phyloP scores from a whole-genome alignment of 306 rosid genomes.

The Inga leiocalycina region DNA sequence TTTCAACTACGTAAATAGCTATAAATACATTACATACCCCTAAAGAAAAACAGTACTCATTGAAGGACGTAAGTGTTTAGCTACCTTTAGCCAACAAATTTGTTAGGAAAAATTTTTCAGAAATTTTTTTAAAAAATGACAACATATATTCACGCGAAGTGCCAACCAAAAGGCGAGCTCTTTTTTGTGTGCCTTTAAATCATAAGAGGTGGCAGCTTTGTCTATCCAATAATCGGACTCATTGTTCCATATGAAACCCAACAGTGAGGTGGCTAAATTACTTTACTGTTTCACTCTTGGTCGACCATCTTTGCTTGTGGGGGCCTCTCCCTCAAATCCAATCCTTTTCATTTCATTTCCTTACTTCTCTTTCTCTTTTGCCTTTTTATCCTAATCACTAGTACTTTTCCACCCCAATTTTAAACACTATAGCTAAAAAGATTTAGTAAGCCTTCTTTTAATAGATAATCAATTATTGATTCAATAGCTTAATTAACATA shows the following conservation, averaged over 20 bases:
- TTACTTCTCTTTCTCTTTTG: neutral
- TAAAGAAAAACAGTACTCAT: too few species aligned
- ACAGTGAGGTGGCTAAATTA: neutral
- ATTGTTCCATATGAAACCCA: neutral
- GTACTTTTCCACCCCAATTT: neutral
- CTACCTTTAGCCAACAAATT: too few species aligned
- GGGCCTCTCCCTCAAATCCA: neutral
- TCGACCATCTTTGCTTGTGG: neutral
- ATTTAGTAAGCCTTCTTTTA: too few species aligned
- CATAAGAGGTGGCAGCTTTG: neutral
- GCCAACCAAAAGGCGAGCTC: neutral
- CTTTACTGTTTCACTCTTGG: neutral
- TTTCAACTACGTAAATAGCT: too few species aligned
- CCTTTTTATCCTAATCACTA: neutral
- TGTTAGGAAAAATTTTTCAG: too few species aligned
- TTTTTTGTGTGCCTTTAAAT: neutral
- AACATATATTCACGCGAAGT: neutral
- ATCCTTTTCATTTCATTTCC: neutral
- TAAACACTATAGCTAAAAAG: neutral
- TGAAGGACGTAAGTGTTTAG: too few species aligned
- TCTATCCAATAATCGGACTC: neutral
- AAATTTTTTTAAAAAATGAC: too few species aligned
- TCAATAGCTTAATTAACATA: too few species aligned
- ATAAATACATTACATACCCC: too few species aligned
- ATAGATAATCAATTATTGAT: too few species aligned